Percentiles rank a stretch among this genome's conserved stretches.
phyloP scores from a whole-genome alignment of 805 yeast genomes.

The Metschnikowia sp. region DNA sequence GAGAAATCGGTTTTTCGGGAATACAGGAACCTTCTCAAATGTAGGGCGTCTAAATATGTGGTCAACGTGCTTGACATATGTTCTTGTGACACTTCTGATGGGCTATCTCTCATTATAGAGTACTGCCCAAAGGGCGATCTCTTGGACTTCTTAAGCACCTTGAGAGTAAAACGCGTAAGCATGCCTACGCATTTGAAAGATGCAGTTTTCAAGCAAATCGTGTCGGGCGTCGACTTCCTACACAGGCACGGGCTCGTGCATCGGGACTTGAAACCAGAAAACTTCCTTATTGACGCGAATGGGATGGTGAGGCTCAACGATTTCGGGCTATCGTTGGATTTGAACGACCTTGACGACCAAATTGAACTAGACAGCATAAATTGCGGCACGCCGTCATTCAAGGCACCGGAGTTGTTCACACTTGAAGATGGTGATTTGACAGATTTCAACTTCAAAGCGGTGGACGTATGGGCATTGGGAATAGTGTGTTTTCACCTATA shows the following conservation, averaged over 20 bases:
- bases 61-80: constrained; percentile 28
- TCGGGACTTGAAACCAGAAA: constrained; percentile 55
- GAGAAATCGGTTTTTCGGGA: constrained; percentile 27
- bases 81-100: constrained; percentile 15
- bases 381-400: constrained; percentile 52
- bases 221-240: constrained; percentile 42
- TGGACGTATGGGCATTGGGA: constrained; percentile 54
- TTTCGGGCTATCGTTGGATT: constrained; percentile 48
- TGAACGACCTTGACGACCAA: constrained; percentile 19
- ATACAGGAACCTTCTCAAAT: constrained; percentile 24
- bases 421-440: constrained; percentile 13
- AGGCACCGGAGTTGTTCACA: constrained; percentile 49
- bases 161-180: constrained; percentile 33
- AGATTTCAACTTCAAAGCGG: constrained; percentile 27
- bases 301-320: constrained; percentile 48
- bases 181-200: constrained; percentile 39
- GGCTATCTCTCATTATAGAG: constrained; percentile 38
- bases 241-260: constrained; percentile 45
- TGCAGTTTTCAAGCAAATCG: constrained; percentile 43
- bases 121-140: constrained; percentile 48
- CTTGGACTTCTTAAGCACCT: constrained; percentile 37
- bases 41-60: constrained; percentile 27
- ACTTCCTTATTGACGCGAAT: constrained; percentile 42
- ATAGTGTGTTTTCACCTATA: constrained; percentile 45
- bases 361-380: constrained; percentile 22